These are phyloP conservation scores for Penicillium fuscoglaucum DNA, from an alignment of 2,329 filamentous ascomycete species.

Conservation along the genomic window DNA sequence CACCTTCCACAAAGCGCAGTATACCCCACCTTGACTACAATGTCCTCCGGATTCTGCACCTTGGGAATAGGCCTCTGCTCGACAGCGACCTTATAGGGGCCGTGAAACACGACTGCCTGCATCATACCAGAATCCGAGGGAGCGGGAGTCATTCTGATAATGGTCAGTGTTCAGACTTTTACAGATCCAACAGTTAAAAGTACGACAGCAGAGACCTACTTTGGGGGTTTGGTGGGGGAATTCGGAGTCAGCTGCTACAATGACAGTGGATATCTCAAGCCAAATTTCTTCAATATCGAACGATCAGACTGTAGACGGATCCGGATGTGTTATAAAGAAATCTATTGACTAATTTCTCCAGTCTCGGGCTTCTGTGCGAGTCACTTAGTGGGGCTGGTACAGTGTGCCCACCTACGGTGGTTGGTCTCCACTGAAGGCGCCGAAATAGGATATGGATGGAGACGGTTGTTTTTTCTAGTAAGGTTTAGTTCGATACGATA, in stretches of 20 bases:
- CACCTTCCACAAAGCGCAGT: constrained; percentile 88
- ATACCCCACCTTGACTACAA: constrained; percentile 79
- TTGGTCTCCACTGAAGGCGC: constrained; percentile 4
- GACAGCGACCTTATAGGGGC: constrained; percentile 70
- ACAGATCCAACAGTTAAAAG: background rate
- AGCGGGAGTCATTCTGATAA: constrained; percentile 18
- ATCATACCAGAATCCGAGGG: constrained; percentile 55
- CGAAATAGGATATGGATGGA: background rate
- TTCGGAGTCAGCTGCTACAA: constrained; percentile 1
- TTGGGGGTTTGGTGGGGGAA: constrained; percentile 2
- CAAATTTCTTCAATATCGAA: constrained; percentile 9
- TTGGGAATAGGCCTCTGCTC: constrained; percentile 78
- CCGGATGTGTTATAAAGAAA: constrained; percentile 8
- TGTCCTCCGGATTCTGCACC: constrained; percentile 69
- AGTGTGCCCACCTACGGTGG: background rate
- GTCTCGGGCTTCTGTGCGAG: constrained; percentile 20
- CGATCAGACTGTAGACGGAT: constrained; percentile 6
- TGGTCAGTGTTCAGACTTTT: constrained; percentile 10
- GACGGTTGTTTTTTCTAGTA: background rate
- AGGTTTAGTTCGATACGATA: background rate
- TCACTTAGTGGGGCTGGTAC: constrained; percentile 18
- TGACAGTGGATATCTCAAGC: background rate
- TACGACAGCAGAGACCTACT: constrained; percentile 6
- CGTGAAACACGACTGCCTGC: constrained; percentile 87
- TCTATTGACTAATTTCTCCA: constrained; percentile 18